Base-by-base conservation (phyloP, 176 grass and related monocot genomes). In the Cenchrus americanus region DNA sequence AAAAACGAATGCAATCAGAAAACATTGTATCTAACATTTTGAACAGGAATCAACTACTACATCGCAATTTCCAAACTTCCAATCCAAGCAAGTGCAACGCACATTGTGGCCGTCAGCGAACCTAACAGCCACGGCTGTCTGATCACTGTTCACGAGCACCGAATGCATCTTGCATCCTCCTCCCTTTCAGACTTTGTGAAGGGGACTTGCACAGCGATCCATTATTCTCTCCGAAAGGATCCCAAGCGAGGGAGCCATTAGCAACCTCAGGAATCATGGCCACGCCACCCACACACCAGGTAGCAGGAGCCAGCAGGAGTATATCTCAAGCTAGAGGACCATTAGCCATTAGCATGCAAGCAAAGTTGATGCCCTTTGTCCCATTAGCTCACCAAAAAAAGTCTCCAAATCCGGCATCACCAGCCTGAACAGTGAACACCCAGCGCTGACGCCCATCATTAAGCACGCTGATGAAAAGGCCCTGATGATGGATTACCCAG, bases 401-500 rank as follows among this genome's bases (percentile, higher is more conserved):
- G 12, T 51, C 73, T 15, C 10, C 18, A 68, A 41, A 89, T 26
- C 4, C 4, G 11, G 3, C 43, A 84, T 67, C 46, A 76, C 21
- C 71, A 22, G 37, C 57, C 54, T 22, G 21, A 76, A 22, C 48
- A 61, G 44, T 22, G 21, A 76, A 22, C 48, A 61, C 4, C 86
- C 37, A 69, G 24, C n/a, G 49, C 76, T 44, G 15, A 23, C n/a
- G 23, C 12, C 27, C 53, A 81, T 69, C 70, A 85, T 81, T 54
- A 81, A 52, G 47, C 48, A 73, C 14, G 71, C 50, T 32, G 48
- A 32, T 32, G 48, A 32, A 32, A 73, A 32, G 23, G 44, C 15
- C 2, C 43, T 54, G 44, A 70, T 85, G 41, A 67, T 84, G 75
- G n/a, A 68, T 85, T 78, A 53, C 76, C 71, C 21, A 58, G 76